These are phyloP conservation scores for Earliella scabrosa DNA, from an alignment of 1,284 basidiomycete species.

Conservation along the genomic window DNA sequence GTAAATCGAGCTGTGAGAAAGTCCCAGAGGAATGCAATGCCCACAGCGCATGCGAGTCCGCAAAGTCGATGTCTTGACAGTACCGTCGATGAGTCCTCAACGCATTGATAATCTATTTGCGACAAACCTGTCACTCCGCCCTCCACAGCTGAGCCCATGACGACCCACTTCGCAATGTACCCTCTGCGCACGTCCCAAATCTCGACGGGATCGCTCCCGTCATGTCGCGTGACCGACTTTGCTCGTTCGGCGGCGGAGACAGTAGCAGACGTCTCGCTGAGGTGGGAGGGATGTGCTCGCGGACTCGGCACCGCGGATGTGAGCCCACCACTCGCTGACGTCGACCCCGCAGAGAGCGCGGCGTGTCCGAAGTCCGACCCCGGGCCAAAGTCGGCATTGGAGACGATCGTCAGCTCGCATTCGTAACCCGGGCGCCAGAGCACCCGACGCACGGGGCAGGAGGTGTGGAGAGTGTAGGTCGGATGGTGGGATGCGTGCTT, in stretches of 20 bases:
- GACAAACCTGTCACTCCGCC: constrained; percentile 70
- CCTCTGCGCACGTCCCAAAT: constrained; percentile 88
- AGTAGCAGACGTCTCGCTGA: constrained; percentile 13
- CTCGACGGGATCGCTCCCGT: constrained; percentile 67
- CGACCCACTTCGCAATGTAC: constrained; percentile 83
- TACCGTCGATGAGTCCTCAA: neutral
- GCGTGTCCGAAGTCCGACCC: constrained; percentile 25
- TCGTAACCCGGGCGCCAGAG: constrained; percentile 82
- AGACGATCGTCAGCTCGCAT: constrained; percentile 78
- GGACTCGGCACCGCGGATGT: constrained; percentile 24
- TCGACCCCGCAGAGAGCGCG: constrained; percentile 4
- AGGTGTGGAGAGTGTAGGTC: constrained; percentile 75
- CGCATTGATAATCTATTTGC: neutral
- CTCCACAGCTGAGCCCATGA: constrained; percentile 64
- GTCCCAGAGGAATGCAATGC: constrained; percentile 78
- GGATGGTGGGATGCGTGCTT: constrained; percentile 63
- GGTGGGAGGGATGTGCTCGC: constrained; percentile 11
- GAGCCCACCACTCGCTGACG: constrained; percentile 10
- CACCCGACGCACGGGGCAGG: constrained; percentile 75
- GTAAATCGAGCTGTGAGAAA: constrained; percentile 81
- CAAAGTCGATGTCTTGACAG: constrained; percentile 66
- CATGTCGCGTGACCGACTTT: constrained; percentile 34
- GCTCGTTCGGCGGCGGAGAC: constrained; percentile 10
- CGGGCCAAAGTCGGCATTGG: constrained; percentile 62
- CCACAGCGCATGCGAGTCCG: constrained; percentile 76